Evolutionary conservation across 257 asterid genomes (phyloP).

Genomic region (Asclepias syriaca): DNA sequence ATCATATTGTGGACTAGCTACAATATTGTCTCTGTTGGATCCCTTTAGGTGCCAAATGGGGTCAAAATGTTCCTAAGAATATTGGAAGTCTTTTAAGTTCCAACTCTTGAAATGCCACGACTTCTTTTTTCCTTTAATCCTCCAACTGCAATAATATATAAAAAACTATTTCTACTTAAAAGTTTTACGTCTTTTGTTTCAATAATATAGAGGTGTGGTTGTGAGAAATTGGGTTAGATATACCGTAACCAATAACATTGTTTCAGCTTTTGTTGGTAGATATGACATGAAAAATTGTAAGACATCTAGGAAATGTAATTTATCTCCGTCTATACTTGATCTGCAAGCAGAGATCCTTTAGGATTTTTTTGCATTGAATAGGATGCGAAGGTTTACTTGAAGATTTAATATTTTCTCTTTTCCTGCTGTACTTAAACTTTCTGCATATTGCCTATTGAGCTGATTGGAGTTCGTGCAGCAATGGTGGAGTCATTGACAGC

Average conservation of each 20-base stretch:
- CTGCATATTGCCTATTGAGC: not conserved
- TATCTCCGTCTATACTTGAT: not conserved
- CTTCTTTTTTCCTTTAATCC: not conserved
- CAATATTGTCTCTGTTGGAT: not conserved
- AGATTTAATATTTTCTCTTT: slow-evolving; percentile 1
- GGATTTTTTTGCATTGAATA: not conserved
- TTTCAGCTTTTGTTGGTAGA: not conserved
- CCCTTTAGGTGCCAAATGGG: no score
- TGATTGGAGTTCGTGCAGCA: slow-evolving; percentile 29
- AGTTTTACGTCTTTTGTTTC: not conserved
- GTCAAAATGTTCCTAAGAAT: not conserved
- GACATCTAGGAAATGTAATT: not conserved
- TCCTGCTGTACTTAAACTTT: not conserved
- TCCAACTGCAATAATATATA: not conserved
- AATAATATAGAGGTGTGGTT: no score
- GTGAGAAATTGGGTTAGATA: no score
- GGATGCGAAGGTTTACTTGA: not conserved
- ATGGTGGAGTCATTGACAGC: slow-evolving; percentile 64
- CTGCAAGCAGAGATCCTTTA: not conserved
- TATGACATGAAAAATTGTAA: not conserved
- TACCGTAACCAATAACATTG: not conserved
- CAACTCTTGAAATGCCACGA: not conserved
- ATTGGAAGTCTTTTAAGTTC: not conserved
- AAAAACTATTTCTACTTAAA: not conserved
- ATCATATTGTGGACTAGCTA: not conserved